Conservation (phyloP, 192 early-diverging fungal species). For the Physocladia obscura region DNA sequence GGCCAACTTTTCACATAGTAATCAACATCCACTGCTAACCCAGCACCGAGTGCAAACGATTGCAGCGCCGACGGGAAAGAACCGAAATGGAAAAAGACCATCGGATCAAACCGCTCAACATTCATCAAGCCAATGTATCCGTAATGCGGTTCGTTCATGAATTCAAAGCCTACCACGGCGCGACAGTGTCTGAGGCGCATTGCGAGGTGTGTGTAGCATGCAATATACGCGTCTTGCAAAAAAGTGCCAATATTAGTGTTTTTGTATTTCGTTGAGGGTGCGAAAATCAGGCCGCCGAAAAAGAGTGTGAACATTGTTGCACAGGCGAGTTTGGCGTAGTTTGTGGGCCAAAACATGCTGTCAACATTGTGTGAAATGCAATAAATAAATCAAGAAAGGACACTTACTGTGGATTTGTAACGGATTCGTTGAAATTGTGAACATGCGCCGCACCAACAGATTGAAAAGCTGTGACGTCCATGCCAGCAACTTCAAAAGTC, state of each 20-base stretch:
- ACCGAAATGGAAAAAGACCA: slow-evolving; percentile 68
- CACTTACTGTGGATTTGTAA: slow-evolving; percentile 28
- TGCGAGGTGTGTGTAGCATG: slow-evolving; percentile 70
- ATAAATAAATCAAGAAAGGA: background rate
- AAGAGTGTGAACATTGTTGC: slow-evolving; percentile 86
- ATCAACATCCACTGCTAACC: slow-evolving; percentile 70
- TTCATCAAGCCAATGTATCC: slow-evolving; percentile 73
- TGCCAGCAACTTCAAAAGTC: slow-evolving; percentile 80
- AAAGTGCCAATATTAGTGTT: slow-evolving; percentile 68
- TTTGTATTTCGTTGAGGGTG: slow-evolving; percentile 63
- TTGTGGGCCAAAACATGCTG: slow-evolving; percentile 78
- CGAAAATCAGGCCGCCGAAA: slow-evolving; percentile 72
- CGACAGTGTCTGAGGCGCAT: slow-evolving; percentile 63
- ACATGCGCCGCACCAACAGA: slow-evolving; percentile 76
- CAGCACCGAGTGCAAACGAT: slow-evolving; percentile 73
- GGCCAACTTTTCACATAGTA: slow-evolving; percentile 78
- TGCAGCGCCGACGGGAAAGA: slow-evolving; percentile 70
- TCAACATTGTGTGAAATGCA: slow-evolving; percentile 35
- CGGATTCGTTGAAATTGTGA: slow-evolving; percentile 59
- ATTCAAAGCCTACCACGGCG: slow-evolving; percentile 75
- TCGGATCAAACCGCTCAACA: slow-evolving; percentile 62
- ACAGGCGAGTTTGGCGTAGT: slow-evolving; percentile 80
- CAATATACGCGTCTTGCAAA: slow-evolving; percentile 66
- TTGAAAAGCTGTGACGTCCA: slow-evolving; percentile 74
- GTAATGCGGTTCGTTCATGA: slow-evolving; percentile 74